A percentile compares a stretch with the other conserved stretches of the same genome.
These are phyloP conservation scores for Eucalyptus erythrocorys DNA, from an alignment of 345 rosid genomes.

Conservation along the genomic window DNA sequence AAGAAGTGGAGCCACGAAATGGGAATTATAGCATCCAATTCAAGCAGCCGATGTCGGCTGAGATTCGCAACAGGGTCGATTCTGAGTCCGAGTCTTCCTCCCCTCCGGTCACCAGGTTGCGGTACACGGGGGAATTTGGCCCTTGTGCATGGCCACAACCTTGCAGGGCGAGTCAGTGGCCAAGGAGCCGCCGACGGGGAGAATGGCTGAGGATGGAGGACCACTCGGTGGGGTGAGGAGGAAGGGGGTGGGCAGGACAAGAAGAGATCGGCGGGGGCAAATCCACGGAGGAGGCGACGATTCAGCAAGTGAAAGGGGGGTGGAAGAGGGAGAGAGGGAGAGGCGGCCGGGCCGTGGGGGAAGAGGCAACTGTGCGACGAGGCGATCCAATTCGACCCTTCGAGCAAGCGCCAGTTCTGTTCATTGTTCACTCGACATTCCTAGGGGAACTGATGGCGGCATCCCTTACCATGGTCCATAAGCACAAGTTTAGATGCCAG, in stretches of 20 bases:
- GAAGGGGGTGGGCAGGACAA: not conserved
- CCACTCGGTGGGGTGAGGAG: fast-evolving
- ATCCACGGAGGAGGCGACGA: not conserved
- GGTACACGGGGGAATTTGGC: not conserved
- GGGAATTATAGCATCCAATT: not conserved
- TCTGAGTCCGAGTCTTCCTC: not conserved
- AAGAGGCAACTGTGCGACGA: not conserved
- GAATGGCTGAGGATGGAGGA: not conserved
- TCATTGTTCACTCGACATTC: not conserved
- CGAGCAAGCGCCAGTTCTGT: not conserved
- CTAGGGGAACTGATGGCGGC: not conserved
- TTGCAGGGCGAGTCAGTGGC: not conserved
- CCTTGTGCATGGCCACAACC: not conserved
- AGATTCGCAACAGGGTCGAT: not conserved
- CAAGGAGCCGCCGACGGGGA: not conserved
- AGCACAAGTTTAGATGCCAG: not conserved
- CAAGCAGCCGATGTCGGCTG: not conserved
- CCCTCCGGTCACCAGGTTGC: not conserved
- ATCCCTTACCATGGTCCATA: not conserved
- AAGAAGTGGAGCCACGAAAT: not conserved
- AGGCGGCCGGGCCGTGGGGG: not conserved
- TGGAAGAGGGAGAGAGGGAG: not conserved
- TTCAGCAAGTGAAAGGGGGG: not conserved
- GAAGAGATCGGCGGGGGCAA: not conserved
- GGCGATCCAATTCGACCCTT: not conserved